These are phyloP conservation scores for Pseudocercospora vitis DNA, from an alignment of 2,329 filamentous ascomycete species.

Conservation along the genomic window DNA sequence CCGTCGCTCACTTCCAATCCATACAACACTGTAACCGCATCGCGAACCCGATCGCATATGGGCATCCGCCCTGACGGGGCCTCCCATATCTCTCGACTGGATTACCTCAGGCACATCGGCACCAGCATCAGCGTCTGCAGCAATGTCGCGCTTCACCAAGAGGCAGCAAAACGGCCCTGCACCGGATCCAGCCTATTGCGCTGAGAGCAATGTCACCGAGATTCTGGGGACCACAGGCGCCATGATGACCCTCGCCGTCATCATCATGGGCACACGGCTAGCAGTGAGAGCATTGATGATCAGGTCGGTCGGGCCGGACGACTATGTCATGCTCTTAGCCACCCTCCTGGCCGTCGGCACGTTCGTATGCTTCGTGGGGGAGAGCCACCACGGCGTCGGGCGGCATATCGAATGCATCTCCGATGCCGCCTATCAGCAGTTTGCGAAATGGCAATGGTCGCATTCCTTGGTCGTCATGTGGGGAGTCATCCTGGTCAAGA, in stretches of 20 bases:
- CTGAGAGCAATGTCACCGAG: conserved; percentile 27
- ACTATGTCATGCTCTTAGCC: conserved; percentile 48
- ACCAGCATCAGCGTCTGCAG: neutral
- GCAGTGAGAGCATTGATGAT: conserved; percentile 49
- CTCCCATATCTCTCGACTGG: neutral
- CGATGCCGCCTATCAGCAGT: conserved; percentile 36
- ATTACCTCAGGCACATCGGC: neutral
- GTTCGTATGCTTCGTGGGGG: conserved; percentile 47
- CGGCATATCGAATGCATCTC: conserved; percentile 40
- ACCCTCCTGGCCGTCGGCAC: conserved; percentile 39
- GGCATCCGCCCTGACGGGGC: neutral
- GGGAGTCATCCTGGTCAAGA: conserved; percentile 49
- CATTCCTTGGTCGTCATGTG: conserved; percentile 51
- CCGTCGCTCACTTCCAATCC: neutral
- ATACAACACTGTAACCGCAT: neutral
- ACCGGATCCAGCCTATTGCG: conserved; percentile 25
- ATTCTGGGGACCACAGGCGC: conserved; percentile 30
- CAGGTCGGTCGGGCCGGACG: conserved; percentile 52
- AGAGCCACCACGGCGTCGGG: conserved; percentile 50
- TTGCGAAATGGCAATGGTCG: conserved; percentile 47
- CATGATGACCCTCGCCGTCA: conserved; percentile 25
- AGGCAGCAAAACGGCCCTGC: conserved; percentile 17
- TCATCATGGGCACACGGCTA: conserved; percentile 26
- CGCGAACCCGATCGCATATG: neutral
- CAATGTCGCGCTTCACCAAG: conserved; percentile 9